Percentiles rank a stretch among this genome's conserved stretches.
These are phyloP conservation scores for Colletotrichum phormii DNA, from an alignment of 2,329 filamentous ascomycete species.

Conservation along the genomic window DNA sequence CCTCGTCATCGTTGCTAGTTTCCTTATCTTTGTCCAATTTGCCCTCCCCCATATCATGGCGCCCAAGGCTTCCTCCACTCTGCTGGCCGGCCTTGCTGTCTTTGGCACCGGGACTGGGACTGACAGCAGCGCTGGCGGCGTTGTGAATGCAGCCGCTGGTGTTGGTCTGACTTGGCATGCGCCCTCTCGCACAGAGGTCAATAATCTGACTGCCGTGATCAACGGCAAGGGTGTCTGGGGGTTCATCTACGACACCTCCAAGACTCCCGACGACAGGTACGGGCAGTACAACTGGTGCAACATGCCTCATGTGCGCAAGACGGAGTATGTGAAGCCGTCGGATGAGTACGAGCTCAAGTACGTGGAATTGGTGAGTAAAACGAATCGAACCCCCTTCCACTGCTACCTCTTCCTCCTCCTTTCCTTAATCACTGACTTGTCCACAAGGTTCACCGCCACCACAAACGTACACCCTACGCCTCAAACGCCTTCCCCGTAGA, in stretches of 20 bases:
- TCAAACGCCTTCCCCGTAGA: conserved; percentile 82
- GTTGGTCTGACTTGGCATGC: conserved; percentile 67
- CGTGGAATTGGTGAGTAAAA: conserved; percentile 74
- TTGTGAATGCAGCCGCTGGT: background rate
- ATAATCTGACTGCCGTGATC: conserved; percentile 69
- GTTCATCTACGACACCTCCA: conserved; percentile 78
- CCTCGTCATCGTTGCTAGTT: conserved; percentile 29
- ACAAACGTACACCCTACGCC: conserved; percentile 86
- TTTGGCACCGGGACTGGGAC: conserved; percentile 11
- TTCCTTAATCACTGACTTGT: background rate
- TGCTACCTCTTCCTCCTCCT: background rate
- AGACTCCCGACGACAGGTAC: conserved; percentile 66
- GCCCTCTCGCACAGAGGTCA: conserved; percentile 66
- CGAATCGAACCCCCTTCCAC: background rate
- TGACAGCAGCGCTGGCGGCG: conserved; percentile 20
- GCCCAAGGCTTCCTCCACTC: conserved; percentile 18
- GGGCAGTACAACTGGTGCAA: conserved; percentile 85
- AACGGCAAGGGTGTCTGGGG: conserved; percentile 74
- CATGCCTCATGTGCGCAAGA: conserved; percentile 82
- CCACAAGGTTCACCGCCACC: conserved; percentile 80
- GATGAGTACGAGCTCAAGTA: conserved; percentile 75
- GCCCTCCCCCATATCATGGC: conserved; percentile 32
- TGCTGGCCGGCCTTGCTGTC: conserved; percentile 34
- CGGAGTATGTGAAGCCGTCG: conserved; percentile 69
- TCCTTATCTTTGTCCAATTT: conserved; percentile 26